Conservation (phyloP, 75 land plant genomes). For the Pinus taeda region DNA sequence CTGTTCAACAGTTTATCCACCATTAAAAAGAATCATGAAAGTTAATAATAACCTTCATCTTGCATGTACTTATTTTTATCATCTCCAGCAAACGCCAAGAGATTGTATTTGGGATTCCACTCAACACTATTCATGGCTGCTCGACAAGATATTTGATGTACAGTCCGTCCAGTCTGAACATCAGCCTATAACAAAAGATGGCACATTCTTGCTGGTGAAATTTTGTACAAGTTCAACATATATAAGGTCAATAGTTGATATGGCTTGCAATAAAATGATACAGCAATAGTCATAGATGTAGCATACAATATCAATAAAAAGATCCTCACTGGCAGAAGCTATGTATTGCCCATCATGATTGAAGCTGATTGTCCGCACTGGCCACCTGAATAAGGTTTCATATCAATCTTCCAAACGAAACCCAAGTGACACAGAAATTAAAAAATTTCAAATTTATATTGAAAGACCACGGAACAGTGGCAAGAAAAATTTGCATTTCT, state of each 20-base stretch:
- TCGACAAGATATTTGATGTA: constrained; percentile 88
- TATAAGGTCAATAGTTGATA: not conserved
- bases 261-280: constrained; percentile 1
- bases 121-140: constrained; percentile 99
- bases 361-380: constrained; percentile 95
- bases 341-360: constrained; percentile 91
- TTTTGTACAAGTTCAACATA: not conserved
- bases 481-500: not conserved
- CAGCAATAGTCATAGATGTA: not conserved
- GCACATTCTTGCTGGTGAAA: not conserved
- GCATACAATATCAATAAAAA: constrained; percentile 91
- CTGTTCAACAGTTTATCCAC: not conserved
- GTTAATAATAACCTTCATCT: constrained; percentile 72
- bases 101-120: constrained; percentile 94
- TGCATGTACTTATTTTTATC: constrained; percentile 92
- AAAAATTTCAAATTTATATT: not conserved
- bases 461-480: not conserved
- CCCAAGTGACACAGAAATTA: not conserved
- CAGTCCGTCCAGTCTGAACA: constrained; percentile 83
- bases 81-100: constrained; percentile 98
- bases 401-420: not conserved
- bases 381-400: constrained; percentile 66
- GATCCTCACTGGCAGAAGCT: constrained; percentile 99
- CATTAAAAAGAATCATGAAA: not conserved
- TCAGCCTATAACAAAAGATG: constrained; percentile 53